Evolutionary conservation across 768 basidiomycete species (phyloP), one percentile per base, ranked within the genome.

Genomic region (Infundibulicybe gibba): DNA sequence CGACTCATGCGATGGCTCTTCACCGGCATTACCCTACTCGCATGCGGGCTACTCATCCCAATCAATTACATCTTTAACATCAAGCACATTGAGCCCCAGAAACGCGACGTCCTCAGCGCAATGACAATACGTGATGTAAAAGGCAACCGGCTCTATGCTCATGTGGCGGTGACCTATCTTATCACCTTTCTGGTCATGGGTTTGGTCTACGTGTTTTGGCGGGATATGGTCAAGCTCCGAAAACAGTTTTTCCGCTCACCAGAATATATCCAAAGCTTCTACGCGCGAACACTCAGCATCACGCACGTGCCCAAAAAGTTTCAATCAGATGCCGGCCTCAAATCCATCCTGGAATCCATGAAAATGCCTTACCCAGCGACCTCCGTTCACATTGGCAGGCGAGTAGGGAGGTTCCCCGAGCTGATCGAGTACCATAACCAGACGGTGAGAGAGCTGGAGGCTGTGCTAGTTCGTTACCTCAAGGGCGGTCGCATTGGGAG

Each of bases 371-470:
- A 88, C 58, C 85, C 82, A 6, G 81, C 85, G 0, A 85, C 83
- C 2, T 78, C 82, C 2, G 85, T 88, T 3, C 84, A 87, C 58
- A 80, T 90, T 41, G 82, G 83, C 5, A 77, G 83, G 21, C 68
- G 70, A 41, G 81, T 91, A 19, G 90, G 88, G 17, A 68, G 77
- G 32, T 80, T 94, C 21, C 89, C 92, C 0, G 79, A 85, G 43
- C 66, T 92, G 35, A 81, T 94, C 54, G 83, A 89, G 54, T 77
- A 76, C 51, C 86, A 89, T 60, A 91, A 92, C 64, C 67, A 80
- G 40, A 79, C 85, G 2, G 88, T 94, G 17, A 70, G 82, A 41
- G 80, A 87, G 48, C 72, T 94, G 37, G 92, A 94, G 60, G 68
- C 75, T 33, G 73, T 86, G 32, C 73, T 93, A 6, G 88, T 88